These are phyloP conservation scores for Stenogyne calaminthoides DNA, from an alignment of 305 asterid genomes.

Conservation along the genomic window DNA sequence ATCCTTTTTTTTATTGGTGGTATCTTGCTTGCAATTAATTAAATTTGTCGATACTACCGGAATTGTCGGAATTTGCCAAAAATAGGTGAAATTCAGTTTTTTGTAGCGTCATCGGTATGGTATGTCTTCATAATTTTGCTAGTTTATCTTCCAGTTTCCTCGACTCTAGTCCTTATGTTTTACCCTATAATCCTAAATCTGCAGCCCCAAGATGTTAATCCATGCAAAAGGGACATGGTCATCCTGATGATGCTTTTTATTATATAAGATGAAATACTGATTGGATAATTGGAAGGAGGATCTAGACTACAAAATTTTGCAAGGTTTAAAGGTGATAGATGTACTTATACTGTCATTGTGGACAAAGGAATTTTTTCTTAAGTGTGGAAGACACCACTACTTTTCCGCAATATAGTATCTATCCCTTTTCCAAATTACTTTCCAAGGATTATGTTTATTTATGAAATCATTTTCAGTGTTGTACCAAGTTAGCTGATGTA, in stretches of 20 bases:
- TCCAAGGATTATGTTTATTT: neutral
- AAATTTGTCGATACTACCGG: conserved; percentile 12
- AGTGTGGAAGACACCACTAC: neutral
- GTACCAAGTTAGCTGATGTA: conserved; percentile 16
- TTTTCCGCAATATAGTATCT: neutral
- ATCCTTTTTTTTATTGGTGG: conserved; percentile 14
- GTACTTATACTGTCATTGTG: conserved; percentile 7
- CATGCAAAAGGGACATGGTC: conserved; percentile 14
- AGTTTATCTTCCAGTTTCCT: conserved; percentile 3
- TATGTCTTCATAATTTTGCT: conserved; percentile 1
- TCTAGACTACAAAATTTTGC: neutral
- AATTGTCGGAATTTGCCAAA: conserved; percentile 16
- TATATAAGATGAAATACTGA: conserved; percentile 11
- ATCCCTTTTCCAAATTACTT: neutral
- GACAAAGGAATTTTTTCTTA: neutral
- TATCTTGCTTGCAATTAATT: conserved; percentile 21
- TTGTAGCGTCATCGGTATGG: conserved; percentile 3
- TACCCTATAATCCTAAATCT: neutral
- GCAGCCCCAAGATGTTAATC: conserved; percentile 11
- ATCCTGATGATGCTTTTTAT: conserved; percentile 3
- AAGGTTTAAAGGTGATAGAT: conserved; percentile 3
- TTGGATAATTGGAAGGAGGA: neutral
- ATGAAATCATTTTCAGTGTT: neutral
- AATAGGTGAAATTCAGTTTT: conserved; percentile 2
- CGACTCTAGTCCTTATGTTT: neutral